Percentiles rank a stretch among this genome's conserved stretches.
These are phyloP conservation scores for Anaeromyces robustus DNA, from an alignment of 192 early-diverging fungal species.

Conservation along the genomic window DNA sequence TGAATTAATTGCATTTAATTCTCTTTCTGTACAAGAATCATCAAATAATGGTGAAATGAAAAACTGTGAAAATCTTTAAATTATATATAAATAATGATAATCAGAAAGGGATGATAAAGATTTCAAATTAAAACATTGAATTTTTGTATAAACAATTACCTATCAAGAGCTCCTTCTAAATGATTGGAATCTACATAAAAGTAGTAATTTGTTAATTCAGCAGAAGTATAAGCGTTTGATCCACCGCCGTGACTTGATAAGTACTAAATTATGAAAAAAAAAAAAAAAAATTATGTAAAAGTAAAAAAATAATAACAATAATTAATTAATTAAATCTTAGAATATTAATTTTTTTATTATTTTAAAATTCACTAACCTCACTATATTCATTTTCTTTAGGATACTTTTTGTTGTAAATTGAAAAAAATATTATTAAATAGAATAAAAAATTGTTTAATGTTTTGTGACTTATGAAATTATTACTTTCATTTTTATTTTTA, in stretches of 20 bases:
- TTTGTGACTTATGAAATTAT: too few relatives aligned
- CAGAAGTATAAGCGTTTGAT: constrained; percentile 65
- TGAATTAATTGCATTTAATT: constrained; percentile 87
- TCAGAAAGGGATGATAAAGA: constrained; percentile 17
- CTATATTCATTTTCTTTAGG: constrained; percentile 71
- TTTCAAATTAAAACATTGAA: too few relatives aligned
- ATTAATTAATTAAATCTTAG: not conserved
- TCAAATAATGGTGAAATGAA: constrained; percentile 84
- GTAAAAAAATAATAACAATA: too few relatives aligned
- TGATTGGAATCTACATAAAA: constrained; percentile 56
- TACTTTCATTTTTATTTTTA: too few relatives aligned
- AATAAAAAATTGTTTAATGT: too few relatives aligned
- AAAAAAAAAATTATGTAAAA: too few relatives aligned
- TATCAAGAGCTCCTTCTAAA: constrained; percentile 39
- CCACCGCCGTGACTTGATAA: constrained; percentile 57
- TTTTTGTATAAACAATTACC: too few relatives aligned
- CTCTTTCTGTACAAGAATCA: constrained; percentile 76
- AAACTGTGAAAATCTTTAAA: constrained; percentile 77
- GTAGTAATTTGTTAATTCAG: constrained; percentile 75
- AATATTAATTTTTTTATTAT: not conserved
- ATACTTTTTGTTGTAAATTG: constrained; percentile 29
- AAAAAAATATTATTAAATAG: not conserved
- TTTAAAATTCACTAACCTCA: constrained; percentile 1
- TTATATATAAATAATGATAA: constrained; percentile 39
- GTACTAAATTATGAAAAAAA: constrained; percentile 28